Evolutionary conservation across 176 grass and related monocot species (phyloP).

Genomic region (Raddia guianensis): DNA sequence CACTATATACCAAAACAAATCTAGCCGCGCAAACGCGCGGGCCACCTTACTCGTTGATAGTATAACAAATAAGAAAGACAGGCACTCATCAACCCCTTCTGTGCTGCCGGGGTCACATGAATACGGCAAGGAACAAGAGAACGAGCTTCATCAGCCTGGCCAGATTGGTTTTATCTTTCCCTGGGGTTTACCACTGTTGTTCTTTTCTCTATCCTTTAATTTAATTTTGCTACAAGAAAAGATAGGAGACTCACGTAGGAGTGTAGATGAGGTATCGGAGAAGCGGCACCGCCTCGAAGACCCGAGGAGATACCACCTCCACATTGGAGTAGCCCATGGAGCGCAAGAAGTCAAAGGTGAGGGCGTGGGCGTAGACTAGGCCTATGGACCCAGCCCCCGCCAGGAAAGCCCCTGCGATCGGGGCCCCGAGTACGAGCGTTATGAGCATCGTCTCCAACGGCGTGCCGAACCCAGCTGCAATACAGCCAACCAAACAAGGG

Average conservation of each 20-base stretch:
- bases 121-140: background rate
- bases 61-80: background rate
- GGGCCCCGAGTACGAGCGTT: slow-evolving; percentile 56
- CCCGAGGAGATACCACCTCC: slow-evolving; percentile 60
- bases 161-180: background rate
- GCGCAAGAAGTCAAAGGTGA: slow-evolving; percentile 68
- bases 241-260: slow-evolving; percentile 55
- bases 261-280: slow-evolving; percentile 88
- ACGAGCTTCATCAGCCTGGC: background rate
- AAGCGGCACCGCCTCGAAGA: slow-evolving; percentile 52
- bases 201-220: too few relatives aligned
- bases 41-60: too few relatives aligned
- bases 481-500: background rate
- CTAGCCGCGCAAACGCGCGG: too few relatives aligned
- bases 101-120: background rate
- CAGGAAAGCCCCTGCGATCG: slow-evolving; percentile 65
- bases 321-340: slow-evolving; percentile 96
- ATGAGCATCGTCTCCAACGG: slow-evolving; percentile 70
- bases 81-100: background rate
- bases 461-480: slow-evolving; percentile 69
- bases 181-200: background rate
- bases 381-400: slow-evolving; percentile 64
- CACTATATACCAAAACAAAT: too few relatives aligned
- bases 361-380: slow-evolving; percentile 63
- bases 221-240: background rate